phyloP scores from a whole-genome alignment of 306 rosid species.

The Prunus persica region Prunus_persica_NCBIv2 NC_034015.1:7186501-7187000 shows the following conservation, averaged over 20 bases:
- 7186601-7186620: slow-evolving; percentile 74
- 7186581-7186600: slow-evolving; percentile 81
- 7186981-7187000: neutral
- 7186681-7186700: slow-evolving; percentile 82
- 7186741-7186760: neutral
- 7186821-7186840: slow-evolving; percentile 85
- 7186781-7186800: neutral
- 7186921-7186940: slow-evolving; percentile 48
- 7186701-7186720: neutral
- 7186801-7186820: slow-evolving; percentile 41
- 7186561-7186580: slow-evolving; percentile 88
- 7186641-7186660: slow-evolving; percentile 85
- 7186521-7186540: slow-evolving; percentile 72
- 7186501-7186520: slow-evolving; percentile 96
- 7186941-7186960: slow-evolving; percentile 43
- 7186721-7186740: neutral
- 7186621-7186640: slow-evolving; percentile 89
- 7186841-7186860: slow-evolving; percentile 84
- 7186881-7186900: slow-evolving; percentile 81
- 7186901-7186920: slow-evolving; percentile 59
- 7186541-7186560: slow-evolving; percentile 70
- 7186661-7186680: slow-evolving; percentile 63
- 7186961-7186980: neutral
- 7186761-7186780: neutral
- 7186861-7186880: slow-evolving; percentile 90